These are phyloP conservation scores for Septoria petroselini DNA, from an alignment of 2,329 filamentous ascomycete species.

Conservation along the genomic window DNA sequence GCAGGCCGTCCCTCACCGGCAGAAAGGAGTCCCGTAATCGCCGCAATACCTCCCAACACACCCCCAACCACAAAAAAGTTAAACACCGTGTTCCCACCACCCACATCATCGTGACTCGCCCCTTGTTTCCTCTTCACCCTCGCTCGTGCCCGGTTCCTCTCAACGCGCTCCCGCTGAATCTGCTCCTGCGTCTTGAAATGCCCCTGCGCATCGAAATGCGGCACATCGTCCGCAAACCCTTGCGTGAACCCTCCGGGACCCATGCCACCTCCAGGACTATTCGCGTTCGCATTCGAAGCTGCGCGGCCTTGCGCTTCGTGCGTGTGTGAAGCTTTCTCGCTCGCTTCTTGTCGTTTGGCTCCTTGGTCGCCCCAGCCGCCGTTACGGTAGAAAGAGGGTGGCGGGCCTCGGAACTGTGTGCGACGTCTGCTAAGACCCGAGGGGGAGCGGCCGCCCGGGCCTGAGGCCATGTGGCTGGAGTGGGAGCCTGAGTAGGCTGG, in stretches of 20 bases:
- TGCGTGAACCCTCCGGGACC: slow-evolving; percentile 57
- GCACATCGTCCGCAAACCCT: slow-evolving; percentile 55
- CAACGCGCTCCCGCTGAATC: slow-evolving; percentile 40
- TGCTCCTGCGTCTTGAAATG: slow-evolving; percentile 72
- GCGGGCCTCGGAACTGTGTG: slow-evolving; percentile 75
- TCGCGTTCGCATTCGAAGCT: slow-evolving; percentile 18
- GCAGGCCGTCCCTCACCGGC: background rate
- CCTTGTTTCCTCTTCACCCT: slow-evolving; percentile 24
- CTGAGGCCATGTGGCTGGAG: slow-evolving; percentile 50
- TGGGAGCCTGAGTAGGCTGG: slow-evolving; percentile 48
- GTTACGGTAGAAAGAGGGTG: slow-evolving; percentile 80
- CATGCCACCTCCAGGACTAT: slow-evolving; percentile 26
- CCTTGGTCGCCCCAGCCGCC: slow-evolving; percentile 71
- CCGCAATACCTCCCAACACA: slow-evolving; percentile 31
- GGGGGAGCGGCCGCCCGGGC: slow-evolving; percentile 68
- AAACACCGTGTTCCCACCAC: slow-evolving; percentile 29
- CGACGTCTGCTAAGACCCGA: slow-evolving; percentile 76
- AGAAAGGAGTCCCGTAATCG: slow-evolving; percentile 23
- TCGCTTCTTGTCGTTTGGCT: slow-evolving; percentile 55
- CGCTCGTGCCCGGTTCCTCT: slow-evolving; percentile 10
- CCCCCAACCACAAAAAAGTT: slow-evolving; percentile 38
- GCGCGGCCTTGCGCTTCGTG: slow-evolving; percentile 30
- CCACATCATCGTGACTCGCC: slow-evolving; percentile 23
- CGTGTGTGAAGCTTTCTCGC: slow-evolving; percentile 34
- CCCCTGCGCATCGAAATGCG: slow-evolving; percentile 72